Evolutionary conservation across 345 rosid species (phyloP).

Genomic region (Anastatica hierochuntica): DNA sequence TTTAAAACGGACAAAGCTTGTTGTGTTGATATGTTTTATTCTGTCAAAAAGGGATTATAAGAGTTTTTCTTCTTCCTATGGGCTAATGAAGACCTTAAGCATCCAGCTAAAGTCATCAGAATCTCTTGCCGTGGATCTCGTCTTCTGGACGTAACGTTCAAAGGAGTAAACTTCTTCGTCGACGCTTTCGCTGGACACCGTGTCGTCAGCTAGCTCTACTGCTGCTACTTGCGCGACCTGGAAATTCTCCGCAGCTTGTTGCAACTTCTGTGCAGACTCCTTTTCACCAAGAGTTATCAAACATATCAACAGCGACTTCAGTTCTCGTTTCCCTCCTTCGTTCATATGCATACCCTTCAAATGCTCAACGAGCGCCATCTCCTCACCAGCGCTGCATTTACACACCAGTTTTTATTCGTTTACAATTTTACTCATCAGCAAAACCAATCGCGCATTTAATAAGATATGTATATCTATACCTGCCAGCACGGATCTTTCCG

Average conservation of each 20-base stretch:
- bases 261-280: constrained; percentile 64
- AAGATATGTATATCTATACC: constrained; percentile 32
- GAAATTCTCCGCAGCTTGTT: constrained; percentile 55
- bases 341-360: constrained; percentile 73
- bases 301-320: constrained; percentile 59
- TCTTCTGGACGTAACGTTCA: constrained; percentile 40
- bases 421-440: not conserved
- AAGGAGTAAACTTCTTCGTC: constrained; percentile 49
- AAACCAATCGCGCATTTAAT: not conserved
- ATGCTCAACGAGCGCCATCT: constrained; percentile 89
- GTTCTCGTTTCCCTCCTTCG: constrained; percentile 64
- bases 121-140: constrained; percentile 30
- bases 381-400: constrained; percentile 75
- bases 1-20: not conserved
- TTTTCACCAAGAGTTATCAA: constrained; percentile 63
- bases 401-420: constrained; percentile 17
- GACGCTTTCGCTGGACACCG: constrained; percentile 40
- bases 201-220: constrained; percentile 67
- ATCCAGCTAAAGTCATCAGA: constrained; percentile 67
- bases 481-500: constrained; percentile 92
- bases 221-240: constrained; percentile 75
- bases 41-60: not conserved
- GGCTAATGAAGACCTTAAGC: constrained; percentile 51
- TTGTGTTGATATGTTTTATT: not conserved
- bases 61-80: constrained; percentile 21